A percentile compares a stretch with the other conserved stretches of the same genome.
phyloP scores from a whole-genome alignment of 1,284 basidiomycete genomes.

The Golubevia pallescens region DNA sequence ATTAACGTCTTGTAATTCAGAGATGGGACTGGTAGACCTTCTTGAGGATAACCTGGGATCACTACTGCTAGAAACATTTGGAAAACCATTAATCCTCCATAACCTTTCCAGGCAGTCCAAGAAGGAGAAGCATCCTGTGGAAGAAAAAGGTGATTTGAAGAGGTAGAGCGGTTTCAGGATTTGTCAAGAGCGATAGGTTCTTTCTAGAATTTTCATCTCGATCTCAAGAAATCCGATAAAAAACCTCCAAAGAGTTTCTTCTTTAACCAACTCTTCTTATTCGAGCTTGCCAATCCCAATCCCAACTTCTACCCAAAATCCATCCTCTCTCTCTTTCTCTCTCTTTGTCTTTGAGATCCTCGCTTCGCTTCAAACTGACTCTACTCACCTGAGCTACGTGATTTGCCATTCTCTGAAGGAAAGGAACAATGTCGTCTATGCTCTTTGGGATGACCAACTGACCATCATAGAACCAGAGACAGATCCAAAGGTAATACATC shows the following conservation, averaged over 20 bases:
- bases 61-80: slow-evolving; percentile 88
- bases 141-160: neutral
- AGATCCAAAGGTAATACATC: slow-evolving; percentile 99
- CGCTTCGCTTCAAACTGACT: neutral
- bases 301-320: too few relatives aligned
- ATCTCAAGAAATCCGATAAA: too few relatives aligned
- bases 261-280: too few relatives aligned
- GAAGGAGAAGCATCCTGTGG: slow-evolving; percentile 87
- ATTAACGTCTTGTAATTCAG: slow-evolving; percentile 80
- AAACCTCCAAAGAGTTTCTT: too few relatives aligned
- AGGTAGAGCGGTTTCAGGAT: too few relatives aligned
- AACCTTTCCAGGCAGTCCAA: slow-evolving; percentile 73
- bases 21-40: slow-evolving; percentile 69
- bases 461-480: slow-evolving; percentile 94
- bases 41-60: slow-evolving; percentile 89
- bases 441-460: slow-evolving; percentile 78
- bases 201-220: too few relatives aligned
- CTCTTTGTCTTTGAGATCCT: too few relatives aligned
- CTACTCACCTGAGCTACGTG: slow-evolving; percentile 77
- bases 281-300: too few relatives aligned
- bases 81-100: slow-evolving; percentile 84
- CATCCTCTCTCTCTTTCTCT: too few relatives aligned
- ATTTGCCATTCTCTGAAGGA: slow-evolving; percentile 80
- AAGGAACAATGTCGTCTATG: slow-evolving; percentile 77
- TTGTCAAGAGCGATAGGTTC: too few relatives aligned